Evolutionary conservation across 2,329 filamentous ascomycete genomes (phyloP), one percentile per base, ranked within the genome.

Genomic region (Aureobasidium mangrovei): DNA sequence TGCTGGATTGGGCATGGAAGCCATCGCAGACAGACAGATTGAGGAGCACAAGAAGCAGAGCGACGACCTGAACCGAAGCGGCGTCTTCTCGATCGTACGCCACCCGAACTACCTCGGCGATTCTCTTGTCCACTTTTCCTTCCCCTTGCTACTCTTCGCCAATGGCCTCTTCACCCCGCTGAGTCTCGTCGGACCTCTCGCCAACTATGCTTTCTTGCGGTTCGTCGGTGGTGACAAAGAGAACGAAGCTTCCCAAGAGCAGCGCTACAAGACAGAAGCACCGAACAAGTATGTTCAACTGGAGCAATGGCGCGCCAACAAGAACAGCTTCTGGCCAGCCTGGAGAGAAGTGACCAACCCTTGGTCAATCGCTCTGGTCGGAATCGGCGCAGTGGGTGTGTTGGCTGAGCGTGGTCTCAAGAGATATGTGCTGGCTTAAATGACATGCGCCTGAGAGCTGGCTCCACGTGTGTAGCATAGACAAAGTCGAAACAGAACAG

Each of bases 51-150:
- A 75, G 57, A 67, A 69, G 42, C 64, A 73, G 26, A 69, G 70
- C 12, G 61, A 63, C 12, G 67, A 69, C 36, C 68, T 82, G 31
- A 72, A 77, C 57, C 73, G 75, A 10, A 72, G 78, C n/a, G 79
- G 79, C 9, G 80, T 83, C 31, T 83, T 79, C 78, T 79, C 77
- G 60, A 73, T 83, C 32, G 79, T 82, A 28, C 69, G 81, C 46
- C 79, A 83, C 66, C 80, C 80, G 0, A 83, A 79, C 67, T 83
- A 82, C 61, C 74, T 83, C n/a, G 80, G 80, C 2, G 80, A 82
- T 55, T 71, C 76, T 2, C 70, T 83, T 3, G 72, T 80, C 7
- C 81, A 84, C 61, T 61, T 78, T 44, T 81, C 80, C 0, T 83
- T 83, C 70, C 77, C 78, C 1, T 63, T 82, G 6, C 71, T 80